phyloP scores from a whole-genome alignment of 2,329 filamentous ascomycete genomes.

The Botrytis porri region DNA sequence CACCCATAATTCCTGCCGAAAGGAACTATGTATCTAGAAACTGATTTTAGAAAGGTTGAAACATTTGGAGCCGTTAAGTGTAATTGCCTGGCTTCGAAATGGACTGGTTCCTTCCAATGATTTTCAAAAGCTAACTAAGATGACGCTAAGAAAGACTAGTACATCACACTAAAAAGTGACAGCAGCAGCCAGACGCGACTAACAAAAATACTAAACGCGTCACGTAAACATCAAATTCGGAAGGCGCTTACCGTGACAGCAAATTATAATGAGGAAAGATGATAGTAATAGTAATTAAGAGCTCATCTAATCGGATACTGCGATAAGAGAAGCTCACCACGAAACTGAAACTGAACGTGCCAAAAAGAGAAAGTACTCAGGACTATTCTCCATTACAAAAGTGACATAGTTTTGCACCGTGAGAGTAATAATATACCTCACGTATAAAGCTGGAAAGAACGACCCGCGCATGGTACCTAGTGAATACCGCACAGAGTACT shows the following conservation, averaged over 20 bases:
- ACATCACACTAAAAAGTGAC: background rate
- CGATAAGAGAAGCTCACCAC: background rate
- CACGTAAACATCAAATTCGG: background rate
- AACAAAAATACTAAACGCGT: background rate
- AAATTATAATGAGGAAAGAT: accelerated
- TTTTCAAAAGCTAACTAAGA: background rate
- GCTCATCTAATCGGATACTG: background rate
- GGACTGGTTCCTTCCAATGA: background rate
- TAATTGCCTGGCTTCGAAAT: background rate
- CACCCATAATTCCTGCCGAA: background rate
- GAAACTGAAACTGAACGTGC: background rate
- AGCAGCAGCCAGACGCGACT: background rate
- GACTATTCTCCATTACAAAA: background rate
- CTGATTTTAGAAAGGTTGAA: background rate
- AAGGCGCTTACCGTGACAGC: background rate
- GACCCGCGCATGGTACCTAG: accelerated
- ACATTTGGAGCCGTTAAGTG: background rate
- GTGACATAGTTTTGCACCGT: background rate
- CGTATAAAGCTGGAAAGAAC: accelerated
- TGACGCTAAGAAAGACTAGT: background rate
- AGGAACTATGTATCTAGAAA: background rate
- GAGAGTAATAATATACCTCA: accelerated
- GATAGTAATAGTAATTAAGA: no score
- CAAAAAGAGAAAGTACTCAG: background rate
- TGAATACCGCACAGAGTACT: accelerated